These are phyloP conservation scores for Fusarium nurragi DNA, from an alignment of 2,329 filamentous ascomycete species.

Conservation along the genomic window DNA sequence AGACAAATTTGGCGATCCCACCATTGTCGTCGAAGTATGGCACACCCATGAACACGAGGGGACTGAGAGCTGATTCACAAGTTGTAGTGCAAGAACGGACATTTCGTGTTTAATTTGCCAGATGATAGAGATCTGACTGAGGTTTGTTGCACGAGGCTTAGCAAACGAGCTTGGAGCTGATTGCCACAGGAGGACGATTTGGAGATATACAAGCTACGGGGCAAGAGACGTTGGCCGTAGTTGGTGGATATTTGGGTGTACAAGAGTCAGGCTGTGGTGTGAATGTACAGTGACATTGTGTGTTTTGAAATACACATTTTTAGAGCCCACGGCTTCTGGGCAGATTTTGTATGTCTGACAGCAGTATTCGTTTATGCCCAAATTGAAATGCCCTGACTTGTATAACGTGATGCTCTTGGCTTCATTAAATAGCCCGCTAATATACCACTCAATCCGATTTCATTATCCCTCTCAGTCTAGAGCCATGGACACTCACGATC, in stretches of 20 bases:
- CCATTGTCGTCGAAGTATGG: neutral
- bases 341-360: neutral
- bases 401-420: too few relatives aligned
- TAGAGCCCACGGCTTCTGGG: too few relatives aligned
- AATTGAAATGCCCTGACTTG: too few relatives aligned
- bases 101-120: neutral
- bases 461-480: neutral
- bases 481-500: neutral
- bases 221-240: neutral
- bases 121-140: neutral
- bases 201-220: neutral
- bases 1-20: neutral
- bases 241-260: neutral
- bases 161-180: neutral
- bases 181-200: neutral
- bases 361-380: neutral
- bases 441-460: too few relatives aligned
- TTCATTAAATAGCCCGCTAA: too few relatives aligned
- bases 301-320: neutral
- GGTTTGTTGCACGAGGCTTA: neutral
- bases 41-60: neutral
- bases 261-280: neutral
- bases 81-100: neutral
- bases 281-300: neutral
- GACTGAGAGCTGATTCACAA: neutral